These are phyloP conservation scores for Diaporthe batatas DNA, from an alignment of 2,329 filamentous ascomycete genomes.

Conservation along the genomic window DNA sequence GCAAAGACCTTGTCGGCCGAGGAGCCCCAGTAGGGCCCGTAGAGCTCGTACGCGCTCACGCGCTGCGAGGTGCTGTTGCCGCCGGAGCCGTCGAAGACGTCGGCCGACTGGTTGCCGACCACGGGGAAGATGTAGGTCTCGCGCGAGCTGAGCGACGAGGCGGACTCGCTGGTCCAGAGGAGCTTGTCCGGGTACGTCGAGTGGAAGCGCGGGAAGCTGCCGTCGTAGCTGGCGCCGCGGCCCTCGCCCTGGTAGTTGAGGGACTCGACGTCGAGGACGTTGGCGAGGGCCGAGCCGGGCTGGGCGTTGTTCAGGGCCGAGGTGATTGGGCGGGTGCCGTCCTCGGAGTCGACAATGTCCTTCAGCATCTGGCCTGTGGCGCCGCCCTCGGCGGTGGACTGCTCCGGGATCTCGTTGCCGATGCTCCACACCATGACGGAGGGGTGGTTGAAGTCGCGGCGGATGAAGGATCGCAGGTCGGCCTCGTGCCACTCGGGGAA, in stretches of 20 bases:
- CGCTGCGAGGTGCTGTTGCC: conserved; percentile 53
- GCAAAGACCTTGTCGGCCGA: conserved; percentile 67
- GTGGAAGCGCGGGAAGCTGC: conserved; percentile 59
- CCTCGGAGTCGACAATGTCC: conserved; percentile 60
- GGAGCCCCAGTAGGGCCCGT: conserved; percentile 60
- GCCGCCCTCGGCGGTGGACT: conserved; percentile 52
- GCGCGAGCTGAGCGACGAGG: conserved; percentile 62
- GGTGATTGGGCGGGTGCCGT: conserved; percentile 60
- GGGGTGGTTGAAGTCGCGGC: conserved; percentile 67
- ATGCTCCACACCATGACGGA: conserved; percentile 66
- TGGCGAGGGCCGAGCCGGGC: conserved; percentile 55
- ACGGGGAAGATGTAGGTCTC: conserved; percentile 68
- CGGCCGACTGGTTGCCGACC: conserved; percentile 52
- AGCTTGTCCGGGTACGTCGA: conserved; percentile 61
- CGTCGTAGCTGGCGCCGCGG: conserved; percentile 49
- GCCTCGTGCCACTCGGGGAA: conserved; percentile 67
- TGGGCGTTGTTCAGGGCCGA: conserved; percentile 61
- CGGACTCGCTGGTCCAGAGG: conserved; percentile 57
- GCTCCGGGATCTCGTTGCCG: conserved; percentile 67
- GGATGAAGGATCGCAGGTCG: conserved; percentile 63
- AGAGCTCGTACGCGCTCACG: conserved; percentile 66
- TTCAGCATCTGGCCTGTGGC: conserved; percentile 53
- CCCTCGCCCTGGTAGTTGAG: conserved; percentile 70
- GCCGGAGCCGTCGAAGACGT: conserved; percentile 54
- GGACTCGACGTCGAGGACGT: conserved; percentile 60